Evolutionary conservation across 1,284 basidiomycete species (phyloP).

Genomic region (Moesziomyces sp.): DNA sequence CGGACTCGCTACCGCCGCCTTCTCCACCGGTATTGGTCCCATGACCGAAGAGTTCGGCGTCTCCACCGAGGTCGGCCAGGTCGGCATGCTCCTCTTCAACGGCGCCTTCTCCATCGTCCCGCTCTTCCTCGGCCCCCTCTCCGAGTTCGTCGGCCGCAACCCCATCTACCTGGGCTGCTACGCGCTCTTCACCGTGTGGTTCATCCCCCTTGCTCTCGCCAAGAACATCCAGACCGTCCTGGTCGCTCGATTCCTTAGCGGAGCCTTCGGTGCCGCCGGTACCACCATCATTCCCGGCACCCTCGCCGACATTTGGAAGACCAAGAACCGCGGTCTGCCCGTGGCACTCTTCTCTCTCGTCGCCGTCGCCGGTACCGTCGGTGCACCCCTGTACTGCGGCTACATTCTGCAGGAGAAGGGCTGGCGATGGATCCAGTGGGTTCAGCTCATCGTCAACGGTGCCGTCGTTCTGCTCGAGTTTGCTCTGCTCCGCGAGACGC

Average conservation of each 20-base stretch:
- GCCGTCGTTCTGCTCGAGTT: conserved; percentile 63
- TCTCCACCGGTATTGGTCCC: conserved; percentile 57
- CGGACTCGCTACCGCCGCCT: conserved; percentile 66
- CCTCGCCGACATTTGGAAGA: conserved; percentile 62
- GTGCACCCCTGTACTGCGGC: conserved; percentile 60
- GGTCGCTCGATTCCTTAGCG: conserved; percentile 63
- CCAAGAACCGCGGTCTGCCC: conserved; percentile 61
- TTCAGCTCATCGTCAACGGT: conserved; percentile 62
- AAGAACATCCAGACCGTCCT: conserved; percentile 66
- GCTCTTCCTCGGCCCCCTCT: conserved; percentile 65
- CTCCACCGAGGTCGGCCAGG: conserved; percentile 60
- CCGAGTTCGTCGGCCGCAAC: conserved; percentile 65
- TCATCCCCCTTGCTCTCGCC: conserved; percentile 62
- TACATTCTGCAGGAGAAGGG: conserved; percentile 64
- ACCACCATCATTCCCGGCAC: conserved; percentile 57
- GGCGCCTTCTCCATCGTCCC: conserved; percentile 56
- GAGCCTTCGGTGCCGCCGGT: conserved; percentile 65
- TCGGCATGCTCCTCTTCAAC: conserved; percentile 66
- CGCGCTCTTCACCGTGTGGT: conserved; percentile 64
- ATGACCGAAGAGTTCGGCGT: conserved; percentile 65
- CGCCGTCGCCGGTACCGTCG: conserved; percentile 62
- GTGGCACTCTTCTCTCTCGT: conserved; percentile 67
- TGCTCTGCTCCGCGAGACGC: conserved; percentile 66
- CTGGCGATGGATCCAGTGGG: conserved; percentile 67
- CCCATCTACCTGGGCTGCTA: conserved; percentile 66